These are phyloP conservation scores for Sisymbrium altissimum DNA, from an alignment of 345 rosid genomes.

Conservation along the genomic window DNA sequence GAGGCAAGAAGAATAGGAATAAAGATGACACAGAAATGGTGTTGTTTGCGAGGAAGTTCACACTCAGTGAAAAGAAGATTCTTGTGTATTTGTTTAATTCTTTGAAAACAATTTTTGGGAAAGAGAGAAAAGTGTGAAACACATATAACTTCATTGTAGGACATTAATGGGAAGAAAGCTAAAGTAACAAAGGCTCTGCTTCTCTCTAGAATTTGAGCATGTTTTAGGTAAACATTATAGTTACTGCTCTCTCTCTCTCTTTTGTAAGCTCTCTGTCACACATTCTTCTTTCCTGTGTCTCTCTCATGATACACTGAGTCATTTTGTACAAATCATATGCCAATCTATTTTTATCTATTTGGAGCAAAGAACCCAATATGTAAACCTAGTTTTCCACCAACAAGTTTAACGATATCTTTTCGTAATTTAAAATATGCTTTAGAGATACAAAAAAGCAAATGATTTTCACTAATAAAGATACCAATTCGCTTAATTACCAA, in stretches of 20 bases:
- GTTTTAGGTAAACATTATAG: slow-evolving; percentile 21
- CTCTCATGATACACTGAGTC: not conserved
- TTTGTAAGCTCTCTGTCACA: slow-evolving; percentile 21
- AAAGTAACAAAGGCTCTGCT: slow-evolving; percentile 16
- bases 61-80: slow-evolving; percentile 10
- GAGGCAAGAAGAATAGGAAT: slow-evolving; percentile 29
- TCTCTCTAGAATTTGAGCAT: slow-evolving; percentile 14
- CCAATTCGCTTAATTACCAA: not conserved
- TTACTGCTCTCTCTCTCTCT: slow-evolving; percentile 6
- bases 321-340: slow-evolving; percentile 13
- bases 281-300: not conserved
- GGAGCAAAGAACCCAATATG: not conserved
- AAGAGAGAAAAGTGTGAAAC: slow-evolving; percentile 1
- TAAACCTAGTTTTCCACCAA: not conserved
- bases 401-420: not conserved
- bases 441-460: not conserved
- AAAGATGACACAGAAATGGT: slow-evolving; percentile 22
- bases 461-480: not conserved
- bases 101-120: slow-evolving; percentile 18
- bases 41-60: slow-evolving; percentile 19
- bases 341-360: not conserved
- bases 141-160: not conserved
- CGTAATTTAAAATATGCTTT: not conserved
- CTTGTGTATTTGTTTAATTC: slow-evolving; percentile 29
- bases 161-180: slow-evolving; percentile 9